These are phyloP conservation scores for Inga oerstediana DNA, from an alignment of 306 rosid genomes.

Conservation along the genomic window DNA sequence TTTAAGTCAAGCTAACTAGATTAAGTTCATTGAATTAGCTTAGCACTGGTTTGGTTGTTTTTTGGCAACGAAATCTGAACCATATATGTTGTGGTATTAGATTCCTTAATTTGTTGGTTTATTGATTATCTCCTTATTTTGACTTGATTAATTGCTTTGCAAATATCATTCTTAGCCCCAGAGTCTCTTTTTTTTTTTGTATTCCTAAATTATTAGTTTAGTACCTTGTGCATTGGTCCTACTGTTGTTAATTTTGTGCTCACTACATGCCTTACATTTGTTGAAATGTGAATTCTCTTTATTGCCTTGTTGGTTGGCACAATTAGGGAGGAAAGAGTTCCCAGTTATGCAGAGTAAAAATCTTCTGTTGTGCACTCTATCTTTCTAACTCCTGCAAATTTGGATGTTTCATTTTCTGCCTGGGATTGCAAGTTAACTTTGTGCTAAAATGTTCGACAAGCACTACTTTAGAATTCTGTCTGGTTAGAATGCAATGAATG, in stretches of 20 bases:
- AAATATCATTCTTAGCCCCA: not conserved
- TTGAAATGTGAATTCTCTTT: not conserved
- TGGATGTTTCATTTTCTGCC: conserved; percentile 15
- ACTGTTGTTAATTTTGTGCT: conserved; percentile 1
- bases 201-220: not conserved
- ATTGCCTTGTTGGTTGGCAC: not conserved
- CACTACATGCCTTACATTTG: conserved; percentile 8
- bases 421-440: not conserved
- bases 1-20: not conserved
- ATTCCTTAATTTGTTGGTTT: conserved; percentile 16
- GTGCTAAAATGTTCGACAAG: not conserved
- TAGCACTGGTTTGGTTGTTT: not conserved
- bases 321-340: not conserved
- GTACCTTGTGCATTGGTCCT: conserved; percentile 11
- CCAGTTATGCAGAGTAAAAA: conserved; percentile 10
- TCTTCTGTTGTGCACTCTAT: not conserved
- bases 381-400: conserved; percentile 8
- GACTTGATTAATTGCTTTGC: not conserved
- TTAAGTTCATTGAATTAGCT: no score
- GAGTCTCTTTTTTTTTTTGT: not conserved
- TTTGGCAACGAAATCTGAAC: not conserved
- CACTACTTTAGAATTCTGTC: not conserved
- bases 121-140: conserved; percentile 16
- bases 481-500: no score
- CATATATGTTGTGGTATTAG: not conserved